Evolutionary conservation across 202 grass and related monocot genomes (phyloP), one percentile per base, ranked within the genome.

Genomic region (Setaria viridis): DNA sequence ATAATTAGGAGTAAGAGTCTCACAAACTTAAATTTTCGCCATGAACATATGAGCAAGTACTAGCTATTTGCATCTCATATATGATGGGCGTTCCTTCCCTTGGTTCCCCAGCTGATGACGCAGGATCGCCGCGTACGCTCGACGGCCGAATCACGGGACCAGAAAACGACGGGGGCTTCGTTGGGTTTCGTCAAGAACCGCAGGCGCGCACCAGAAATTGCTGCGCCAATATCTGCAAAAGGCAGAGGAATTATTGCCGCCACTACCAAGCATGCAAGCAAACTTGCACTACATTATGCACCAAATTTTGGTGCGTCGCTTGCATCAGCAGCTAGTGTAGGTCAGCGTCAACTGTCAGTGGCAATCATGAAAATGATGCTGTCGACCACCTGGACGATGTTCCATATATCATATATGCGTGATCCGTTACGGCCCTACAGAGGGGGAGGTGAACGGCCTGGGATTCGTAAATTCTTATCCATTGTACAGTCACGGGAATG

Each of bases 141-240:
- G 29, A n/a, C 19, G 39, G 47, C 11, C 62, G 42, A 87, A 70
- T 45, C 79, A 6, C 70, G 47, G 67, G 37, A 12, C 70, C 47
- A 20, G 77, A 81, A 79, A 56, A 43, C 56, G 57, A 77, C 1
- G 55, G 84, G 17, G 43, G 37, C 72, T 74, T 72, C 35, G 72
- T 56, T 56, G 39, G 72, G 34, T 48, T 79, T 51, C 58, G 79
- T 19, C 58, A 6, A 73, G 88, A 86, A 83, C 79, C 79, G 84
- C 74, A 86, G 88, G 59, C 51, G 59, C 51, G 80, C 88, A 67
- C 88, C 20, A 9, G 29, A 78, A 60, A 49, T 60, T 86, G 84
- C 47, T 58, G 74, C 59, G 80, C 80, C 74, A 83, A 82, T 77
- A 77, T 48, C 41, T 19, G 58, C 67, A 67, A 83, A 90, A 79